Base-by-base conservation (phyloP, 768 basidiomycete genomes). In the Tricholoma furcatifolium region DNA sequence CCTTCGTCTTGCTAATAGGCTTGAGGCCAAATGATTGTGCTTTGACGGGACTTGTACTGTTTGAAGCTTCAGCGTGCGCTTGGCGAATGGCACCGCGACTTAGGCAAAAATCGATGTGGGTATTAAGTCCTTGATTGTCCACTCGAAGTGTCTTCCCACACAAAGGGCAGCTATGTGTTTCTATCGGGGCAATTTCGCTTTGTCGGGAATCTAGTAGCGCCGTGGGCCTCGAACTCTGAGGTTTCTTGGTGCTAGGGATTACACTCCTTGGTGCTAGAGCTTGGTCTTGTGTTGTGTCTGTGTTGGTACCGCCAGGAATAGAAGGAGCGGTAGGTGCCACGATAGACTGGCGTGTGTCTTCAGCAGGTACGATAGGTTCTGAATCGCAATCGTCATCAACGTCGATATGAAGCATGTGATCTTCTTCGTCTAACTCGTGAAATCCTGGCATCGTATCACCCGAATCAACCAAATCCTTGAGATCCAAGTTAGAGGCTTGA, bases 41-140 rank as follows among this genome's bases (percentile, higher is more conserved):
- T 38, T 53, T 50, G 5, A 46, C 43, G 20, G 58, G 27, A 32
- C 59, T 65, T 21, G 58, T 67, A 27, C 7, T 27, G 7, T 27
- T 27, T 27, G 27, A 27, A n/a, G 70, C 67, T 50, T 73, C 70
- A 17, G 61, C 69, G 51, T 88, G 87, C 0, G 89, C 89, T 61
- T 89, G 80, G 53, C 79, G 70, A 55, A 96, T 93, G 2, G 83
- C 88, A 20, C 79, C 81, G 53, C 83, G 81, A 65, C 90, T 94
- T 46, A 97, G 67, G 63, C 94, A 97, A 61, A 85, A 88, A 67
- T 97, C 93, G 40, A 97, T 77, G 62, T 97, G 93, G n/a, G 81
- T 75, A 63, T 97, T 96, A 31, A 97, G 69, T 4, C 80, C 85
- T 43, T 79, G 74, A 64, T 97, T 97, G 65, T 92, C 84, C 1